Evolutionary conservation across 768 basidiomycete genomes (phyloP), one percentile per base, ranked within the genome.

Genomic region (Paxillus ammoniavirescens): DNA sequence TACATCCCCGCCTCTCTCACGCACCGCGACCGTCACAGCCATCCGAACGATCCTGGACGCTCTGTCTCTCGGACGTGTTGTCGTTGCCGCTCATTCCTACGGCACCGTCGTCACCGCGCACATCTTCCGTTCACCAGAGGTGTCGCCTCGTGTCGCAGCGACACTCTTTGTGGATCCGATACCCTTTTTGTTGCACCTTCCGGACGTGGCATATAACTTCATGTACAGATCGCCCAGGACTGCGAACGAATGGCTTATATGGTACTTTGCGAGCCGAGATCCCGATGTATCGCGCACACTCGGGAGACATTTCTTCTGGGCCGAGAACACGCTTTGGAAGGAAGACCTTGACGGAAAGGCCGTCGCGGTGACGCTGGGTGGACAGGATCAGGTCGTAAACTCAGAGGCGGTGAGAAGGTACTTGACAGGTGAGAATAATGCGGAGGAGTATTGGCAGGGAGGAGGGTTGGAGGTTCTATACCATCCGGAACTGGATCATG

Each of bases 261-360:
- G 83, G 82, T 88, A 82, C 60, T 86, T 87, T 58, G 76, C 84
- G 18, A 80, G 79, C 51, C 77, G 80, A 10, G 86, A 88, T 57
- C 70, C 82, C 9, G 85, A 87, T 59, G 75, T 85, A 43, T 77
- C 84, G 46, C 75, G 81, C 3, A 76, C 81, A 38, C 73, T 88
- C 14, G 72, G 75, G 13, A 73, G 86, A 2, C 75, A 82, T 49
- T 86, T 88, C 62, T 87, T 86, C 61, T 87, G 86, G 86, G 63
- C 74, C 30, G 81, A 87, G 63, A 82, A 78, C 35, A 71, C 82
- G 13, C 56, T 86, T 26, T 87, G 82, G 78, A 77, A 72, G 57
- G 83, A 82, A 49, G 85, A 87, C 50, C 56, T 88, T 2, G 47
- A 30, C 8, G 67, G 60, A 5, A 58, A 55, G 50, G 48, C 42